Evolutionary conservation across 192 early-diverging fungal genomes (phyloP).

Genomic region (Oehlia diaphana): DNA sequence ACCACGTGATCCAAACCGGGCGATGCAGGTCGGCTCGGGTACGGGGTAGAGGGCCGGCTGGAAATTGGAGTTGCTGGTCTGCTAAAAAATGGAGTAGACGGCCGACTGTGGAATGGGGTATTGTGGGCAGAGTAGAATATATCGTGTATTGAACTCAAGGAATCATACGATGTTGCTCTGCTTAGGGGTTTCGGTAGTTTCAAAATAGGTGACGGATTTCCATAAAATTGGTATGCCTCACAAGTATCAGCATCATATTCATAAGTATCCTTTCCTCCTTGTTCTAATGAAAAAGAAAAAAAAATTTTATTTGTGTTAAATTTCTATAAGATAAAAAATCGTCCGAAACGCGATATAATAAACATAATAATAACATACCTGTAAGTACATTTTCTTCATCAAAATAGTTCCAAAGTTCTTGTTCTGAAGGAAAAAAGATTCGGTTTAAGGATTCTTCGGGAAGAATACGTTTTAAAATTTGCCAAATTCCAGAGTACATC

Average conservation of each 20-base stretch:
- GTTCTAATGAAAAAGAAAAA: constrained; percentile 10
- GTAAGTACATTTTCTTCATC: constrained; percentile 34
- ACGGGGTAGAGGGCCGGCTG: constrained; percentile 3
- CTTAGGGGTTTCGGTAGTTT: constrained; percentile 14
- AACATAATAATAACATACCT: constrained; percentile 26
- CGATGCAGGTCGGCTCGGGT: constrained; percentile 11
- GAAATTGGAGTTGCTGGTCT: background rate
- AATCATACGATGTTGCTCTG: constrained; percentile 26
- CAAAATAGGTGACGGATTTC: constrained; percentile 1
- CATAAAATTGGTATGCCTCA: constrained; percentile 1
- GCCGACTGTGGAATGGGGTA: constrained; percentile 15
- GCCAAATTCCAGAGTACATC: constrained; percentile 51
- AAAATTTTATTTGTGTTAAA: background rate
- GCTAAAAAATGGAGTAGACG: constrained; percentile 4
- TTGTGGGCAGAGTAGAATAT: constrained; percentile 23
- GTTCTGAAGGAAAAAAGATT: constrained; percentile 35
- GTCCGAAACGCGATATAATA: background rate
- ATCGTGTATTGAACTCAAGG: constrained; percentile 6
- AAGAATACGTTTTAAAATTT: constrained; percentile 41
- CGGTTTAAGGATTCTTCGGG: constrained; percentile 37
- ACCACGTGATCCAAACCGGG: constrained; percentile 14
- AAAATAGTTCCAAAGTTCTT: constrained; percentile 34
- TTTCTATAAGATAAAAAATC: background rate
- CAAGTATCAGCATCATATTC: constrained; percentile 11
- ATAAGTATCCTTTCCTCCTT: constrained; percentile 16